Conservation (phyloP, 257 asterid genomes). For the Knoxia roxburghii region DNA sequence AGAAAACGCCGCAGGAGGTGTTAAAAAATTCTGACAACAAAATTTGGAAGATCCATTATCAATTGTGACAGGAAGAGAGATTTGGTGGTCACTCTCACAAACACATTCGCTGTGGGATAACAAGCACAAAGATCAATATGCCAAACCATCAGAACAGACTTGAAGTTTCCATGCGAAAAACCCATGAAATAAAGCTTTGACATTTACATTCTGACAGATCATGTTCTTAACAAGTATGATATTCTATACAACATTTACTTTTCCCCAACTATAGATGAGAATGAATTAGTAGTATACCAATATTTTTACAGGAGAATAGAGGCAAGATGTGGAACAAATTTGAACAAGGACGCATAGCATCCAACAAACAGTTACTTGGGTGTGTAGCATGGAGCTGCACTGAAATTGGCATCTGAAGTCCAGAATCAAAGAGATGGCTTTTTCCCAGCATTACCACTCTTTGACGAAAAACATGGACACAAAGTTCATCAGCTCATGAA, state of each 20-base stretch:
- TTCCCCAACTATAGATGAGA: background rate
- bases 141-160: background rate
- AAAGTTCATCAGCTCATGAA: background rate
- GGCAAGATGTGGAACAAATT: too few species aligned
- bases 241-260: background rate
- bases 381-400: background rate
- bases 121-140: background rate
- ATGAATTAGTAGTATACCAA: background rate
- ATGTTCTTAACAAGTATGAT: background rate
- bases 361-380: background rate
- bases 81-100: background rate
- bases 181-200: background rate
- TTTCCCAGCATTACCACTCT: too few species aligned
- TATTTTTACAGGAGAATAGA: background rate
- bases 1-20: slow-evolving; percentile 25
- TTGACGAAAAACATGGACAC: background rate
- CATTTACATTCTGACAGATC: background rate
- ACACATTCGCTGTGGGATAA: background rate
- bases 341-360: background rate
- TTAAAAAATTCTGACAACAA: slow-evolving; percentile 33
- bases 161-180: background rate
- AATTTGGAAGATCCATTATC: background rate
- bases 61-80: background rate
- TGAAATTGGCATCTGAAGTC: background rate
- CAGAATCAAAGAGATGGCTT: too few species aligned